Base-by-base conservation (phyloP, 1,139 yeast species). In the Spencermartinsiella ligniputridi region DNA sequence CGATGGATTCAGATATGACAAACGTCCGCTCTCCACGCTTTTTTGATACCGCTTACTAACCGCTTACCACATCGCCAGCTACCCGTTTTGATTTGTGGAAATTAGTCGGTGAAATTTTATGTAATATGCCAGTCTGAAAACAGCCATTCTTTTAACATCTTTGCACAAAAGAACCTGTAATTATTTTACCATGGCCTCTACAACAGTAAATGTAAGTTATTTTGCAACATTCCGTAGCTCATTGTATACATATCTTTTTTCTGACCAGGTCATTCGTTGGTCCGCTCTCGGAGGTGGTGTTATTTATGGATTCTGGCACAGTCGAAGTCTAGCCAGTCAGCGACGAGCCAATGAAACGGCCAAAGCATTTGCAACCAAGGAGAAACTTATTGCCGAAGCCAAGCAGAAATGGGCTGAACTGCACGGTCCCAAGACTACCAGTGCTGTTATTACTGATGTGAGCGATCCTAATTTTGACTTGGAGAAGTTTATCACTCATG, bases 401-500 rank as follows among this genome's bases (percentile, higher is more conserved):
- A 89, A 87, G 75, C 83, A 81, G 46, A 90, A 86, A 71, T 92
- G 76, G 69, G 89, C 88, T 57, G 83, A 78, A 67, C 70, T 81
- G 63, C 75, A 83, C 68, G 69, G 71, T 59, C 65, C 64, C 44
- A 62, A 56, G 49, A 66, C 63, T 41, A 56, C 62, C 18, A 55
- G 58, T n/a, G 57, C 62, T 24, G 64, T 69, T 47, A 71, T 81
- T 46, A 72, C 86, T 57, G 82, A 88, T 71, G 76, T 90, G 69
- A 94, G 87, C 61, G 96, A 89, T 69, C 94, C 95, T 58, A 84
- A 88, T 74, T 78, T 88, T 67, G 97, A 90, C 67, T 75, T 85
- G 56, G 96, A 72, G 48, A 71, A 64, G 53, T 60, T 55, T 57
- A 56, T 67, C 44, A 59, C 60, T 51, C 52, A 57, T 57, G 57